These are phyloP conservation scores for Kluyveromyces siamensis DNA, from an alignment of 805 yeast genomes.

Conservation along the genomic window DNA sequence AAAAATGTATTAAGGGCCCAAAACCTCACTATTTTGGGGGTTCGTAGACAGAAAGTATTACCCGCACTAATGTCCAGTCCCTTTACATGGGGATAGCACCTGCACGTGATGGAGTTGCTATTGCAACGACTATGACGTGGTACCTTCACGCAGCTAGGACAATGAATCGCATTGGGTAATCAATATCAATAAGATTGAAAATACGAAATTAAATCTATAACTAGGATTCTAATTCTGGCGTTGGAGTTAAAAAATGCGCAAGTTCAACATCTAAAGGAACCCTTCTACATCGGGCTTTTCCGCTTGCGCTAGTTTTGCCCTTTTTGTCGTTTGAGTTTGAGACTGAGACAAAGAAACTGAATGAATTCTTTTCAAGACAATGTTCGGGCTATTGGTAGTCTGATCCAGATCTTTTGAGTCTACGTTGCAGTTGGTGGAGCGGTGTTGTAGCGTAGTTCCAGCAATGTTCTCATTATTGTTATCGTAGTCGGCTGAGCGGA, in stretches of 20 bases:
- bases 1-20: too few relatives aligned
- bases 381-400: background rate
- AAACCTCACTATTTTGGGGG: too few relatives aligned
- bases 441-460: background rate
- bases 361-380: constrained; percentile 17
- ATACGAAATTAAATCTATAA: background rate
- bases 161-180: too few relatives aligned
- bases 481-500: background rate
- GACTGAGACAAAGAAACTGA: constrained; percentile 23
- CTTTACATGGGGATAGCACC: too few relatives aligned
- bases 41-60: too few relatives aligned
- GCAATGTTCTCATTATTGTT: background rate
- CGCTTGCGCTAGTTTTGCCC: constrained; percentile 26
- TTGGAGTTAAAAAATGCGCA: too few relatives aligned
- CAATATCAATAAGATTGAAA: background rate
- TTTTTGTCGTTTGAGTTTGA: constrained; percentile 21
- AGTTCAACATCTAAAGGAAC: background rate
- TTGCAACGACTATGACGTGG: too few relatives aligned
- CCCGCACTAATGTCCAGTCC: too few relatives aligned
- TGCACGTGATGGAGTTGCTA: too few relatives aligned
- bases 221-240: background rate
- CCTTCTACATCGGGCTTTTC: constrained; percentile 8
- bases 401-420: background rate
- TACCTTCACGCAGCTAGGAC: too few relatives aligned
- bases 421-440: background rate